phyloP scores from a whole-genome alignment of 805 yeast species.

The Pichia exigua region DNA sequence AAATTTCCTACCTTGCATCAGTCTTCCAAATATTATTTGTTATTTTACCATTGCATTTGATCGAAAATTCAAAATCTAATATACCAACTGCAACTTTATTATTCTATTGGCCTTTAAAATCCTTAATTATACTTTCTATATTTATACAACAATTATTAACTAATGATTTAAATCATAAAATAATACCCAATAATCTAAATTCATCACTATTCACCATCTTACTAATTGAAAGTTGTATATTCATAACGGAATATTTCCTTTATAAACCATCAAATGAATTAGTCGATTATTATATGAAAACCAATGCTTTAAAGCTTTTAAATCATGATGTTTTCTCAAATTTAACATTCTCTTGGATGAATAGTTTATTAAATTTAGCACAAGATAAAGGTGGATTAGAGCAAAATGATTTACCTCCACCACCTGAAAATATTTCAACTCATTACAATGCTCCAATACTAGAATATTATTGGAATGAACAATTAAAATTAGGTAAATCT shows the following conservation, averaged over 20 bases:
- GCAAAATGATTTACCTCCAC: conserved; percentile 35
- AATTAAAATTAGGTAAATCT: conserved; percentile 10
- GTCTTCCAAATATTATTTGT: conserved; percentile 16
- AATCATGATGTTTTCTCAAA: conserved; percentile 60
- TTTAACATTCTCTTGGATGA: conserved; percentile 88
- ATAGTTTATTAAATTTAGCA: conserved; percentile 72
- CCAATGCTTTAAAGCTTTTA: conserved; percentile 16
- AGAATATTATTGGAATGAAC: conserved; percentile 25
- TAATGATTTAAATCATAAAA: background rate
- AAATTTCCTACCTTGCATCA: conserved; percentile 9
- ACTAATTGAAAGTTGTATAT: conserved; percentile 26
- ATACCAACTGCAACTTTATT: conserved; percentile 33
- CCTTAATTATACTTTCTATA: conserved; percentile 9
- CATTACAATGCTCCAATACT: conserved; percentile 26
- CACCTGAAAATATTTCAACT: conserved; percentile 33
- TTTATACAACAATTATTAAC: conserved; percentile 28
- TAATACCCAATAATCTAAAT: background rate
- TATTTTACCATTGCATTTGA: conserved; percentile 35
- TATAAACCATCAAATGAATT: conserved; percentile 35
- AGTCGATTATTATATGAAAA: conserved; percentile 25
- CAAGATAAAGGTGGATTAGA: conserved; percentile 27
- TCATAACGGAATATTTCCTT: conserved; percentile 32
- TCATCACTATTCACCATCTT: conserved; percentile 25
- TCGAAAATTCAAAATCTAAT: conserved; percentile 35
- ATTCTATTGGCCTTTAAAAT: conserved; percentile 33